A percentile compares a stretch with the other conserved stretches of the same genome.
phyloP scores from a whole-genome alignment of 345 rosid genomes.

The Citrus unshiu region DNA sequence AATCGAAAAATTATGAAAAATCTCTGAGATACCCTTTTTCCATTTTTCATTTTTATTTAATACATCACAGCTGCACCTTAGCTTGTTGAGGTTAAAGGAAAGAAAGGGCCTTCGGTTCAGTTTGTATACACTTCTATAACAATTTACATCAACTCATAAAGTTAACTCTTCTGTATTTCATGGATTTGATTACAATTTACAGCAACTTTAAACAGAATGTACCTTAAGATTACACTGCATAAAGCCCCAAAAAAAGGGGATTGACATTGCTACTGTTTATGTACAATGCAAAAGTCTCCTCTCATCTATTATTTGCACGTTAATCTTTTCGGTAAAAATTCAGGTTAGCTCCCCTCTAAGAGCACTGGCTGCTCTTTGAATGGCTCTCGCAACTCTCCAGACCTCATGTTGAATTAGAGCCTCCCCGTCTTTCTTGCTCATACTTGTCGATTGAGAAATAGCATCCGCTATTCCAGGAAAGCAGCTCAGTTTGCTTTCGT shows the following conservation, averaged over 20 bases:
- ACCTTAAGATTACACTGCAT: not conserved
- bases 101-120: not conserved
- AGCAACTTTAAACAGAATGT: not conserved
- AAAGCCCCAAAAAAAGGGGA: not conserved
- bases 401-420: constrained; percentile 64
- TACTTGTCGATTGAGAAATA: constrained; percentile 23
- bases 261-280: not conserved
- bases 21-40: too few relatives aligned
- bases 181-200: not conserved
- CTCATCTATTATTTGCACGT: not conserved
- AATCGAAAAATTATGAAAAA: too few relatives aligned
- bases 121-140: not conserved
- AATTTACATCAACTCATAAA: not conserved
- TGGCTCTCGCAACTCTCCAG: constrained; percentile 91
- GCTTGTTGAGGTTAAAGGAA: not conserved
- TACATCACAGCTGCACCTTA: too few relatives aligned
- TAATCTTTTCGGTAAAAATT: not conserved
- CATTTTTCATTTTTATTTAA: not conserved
- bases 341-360: constrained; percentile 56
- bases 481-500: constrained; percentile 53
- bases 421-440: constrained; percentile 11
- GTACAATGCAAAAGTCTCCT: not conserved
- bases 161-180: too few relatives aligned
- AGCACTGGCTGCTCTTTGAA: constrained; percentile 72
- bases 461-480: constrained; percentile 90